Evolutionary conservation across 1,284 basidiomycete species (phyloP), one percentile per base, ranked within the genome.

Genomic region (Marasmius tenuissimus): DNA sequence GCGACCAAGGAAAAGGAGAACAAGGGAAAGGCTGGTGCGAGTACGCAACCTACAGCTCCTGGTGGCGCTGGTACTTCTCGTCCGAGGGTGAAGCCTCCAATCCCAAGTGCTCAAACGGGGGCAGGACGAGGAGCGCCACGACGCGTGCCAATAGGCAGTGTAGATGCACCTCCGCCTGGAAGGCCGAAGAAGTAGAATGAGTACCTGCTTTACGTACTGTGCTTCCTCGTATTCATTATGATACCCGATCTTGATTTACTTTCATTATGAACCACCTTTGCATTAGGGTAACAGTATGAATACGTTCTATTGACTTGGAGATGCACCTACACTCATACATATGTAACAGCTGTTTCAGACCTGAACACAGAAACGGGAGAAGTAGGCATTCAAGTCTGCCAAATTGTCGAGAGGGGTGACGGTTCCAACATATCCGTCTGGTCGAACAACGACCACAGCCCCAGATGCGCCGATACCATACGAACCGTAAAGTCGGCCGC

Each of bases 401-500:
- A 75, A 64, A 4, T 76, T 71, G 40, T 84, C 76, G 47, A 90
- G 71, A 0, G 86, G 81, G 1, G 78, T 77, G 22, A 90, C 75
- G 59, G 77, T 76, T 2, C 87, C 87, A 16, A 93, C 83, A 63
- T 91, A 92, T 9, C 90, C 90, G 67, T 93, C 91, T 3, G 91
- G 91, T 37, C 91, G 81, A 12, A 91, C 84, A 38, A 89, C 77
- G 34, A 91, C 83, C 27, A 91, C 72, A 6, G 82, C 87, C 33
- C 90, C 91, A 3, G 74, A 72, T 20, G 76, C 67, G 5, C 77
- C 75, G 42, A 91, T 78, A 0, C 89, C 90, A 68, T 84, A 89
- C 56, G 81, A 79, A 1, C 70, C 63, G 66, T 90, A 89, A 8
- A 78, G 77, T 27, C 73, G 73, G 4, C 83, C 85, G 22, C 81